Base-by-base conservation (phyloP, 768 basidiomycete genomes). In the Polyporus arcularius region DNA sequence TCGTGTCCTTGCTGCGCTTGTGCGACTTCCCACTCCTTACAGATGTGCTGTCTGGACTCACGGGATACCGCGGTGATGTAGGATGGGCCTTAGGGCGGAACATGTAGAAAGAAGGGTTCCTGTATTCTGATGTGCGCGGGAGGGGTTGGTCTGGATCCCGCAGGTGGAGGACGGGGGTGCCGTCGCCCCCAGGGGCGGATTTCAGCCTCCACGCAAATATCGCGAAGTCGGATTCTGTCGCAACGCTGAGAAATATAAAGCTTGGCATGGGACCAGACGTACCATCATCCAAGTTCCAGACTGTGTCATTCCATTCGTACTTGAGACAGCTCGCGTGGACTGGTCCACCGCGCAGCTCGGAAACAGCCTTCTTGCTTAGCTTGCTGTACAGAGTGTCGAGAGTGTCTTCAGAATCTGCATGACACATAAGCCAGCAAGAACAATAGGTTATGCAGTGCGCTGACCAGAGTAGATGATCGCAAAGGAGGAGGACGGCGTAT, bases 241-340 rank as follows among this genome's bases (percentile, higher is more conserved):
- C 28, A 21, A 21, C 28, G 38, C 28, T 59, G 42, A 58, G 51
- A 61, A n/a, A 31, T 47, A 21, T n/a, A 11, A 49, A 26, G 14
- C 1, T 11, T 16, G 15, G 41, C 12, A 26, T 26, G 38, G 40
- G 21, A 40, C 16, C 48, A 12, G 48, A 62, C 66, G 16, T 53
- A 90, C 94, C 94, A 69, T 98, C 95, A 70, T 96, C 93, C 11
- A 98, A 75, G 68, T 90, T 89, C 92, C 92, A 97, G 51, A 92
- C 72, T 0, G 85, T 78, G 14, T 86, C 84, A 64, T 86, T 85
- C 78, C 85, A 95, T 62, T 90, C 84, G 70, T 98, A 98, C 68
- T 94, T 93, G 50, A 96, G 76, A 85, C 92, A 94, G 39, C 90
- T 89, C 15, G 89, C 79, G 32, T 85, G 86, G 18, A 94, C 84